Evolutionary conservation across 2,329 filamentous ascomycete genomes (phyloP), one percentile per base, ranked within the genome.

Genomic region (Fusarium annulatum): DNA sequence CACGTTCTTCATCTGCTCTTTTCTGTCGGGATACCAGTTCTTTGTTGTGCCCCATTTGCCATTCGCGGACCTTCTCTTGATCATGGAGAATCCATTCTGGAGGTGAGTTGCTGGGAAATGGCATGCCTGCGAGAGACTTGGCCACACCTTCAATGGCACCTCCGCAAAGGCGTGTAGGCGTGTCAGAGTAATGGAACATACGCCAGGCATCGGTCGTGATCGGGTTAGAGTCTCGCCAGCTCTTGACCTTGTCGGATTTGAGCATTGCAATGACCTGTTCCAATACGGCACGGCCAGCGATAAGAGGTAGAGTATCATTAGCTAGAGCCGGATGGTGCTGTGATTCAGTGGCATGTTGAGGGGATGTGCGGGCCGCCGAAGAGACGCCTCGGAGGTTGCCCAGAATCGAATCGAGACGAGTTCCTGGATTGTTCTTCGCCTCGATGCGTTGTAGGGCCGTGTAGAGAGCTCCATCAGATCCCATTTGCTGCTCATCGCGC

Each of bases 1-100:
- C 81, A 14, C 76, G 79, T 34, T 82, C 81, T 39, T 84, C 83
- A 4, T 84, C 81, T 34, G 81, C 80, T 56, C 79, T 82, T 61
- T 83, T 83, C 52, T 85, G 80, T 51, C 81, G 82, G 3, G 78
- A 77, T 14, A 82, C 79, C 18, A 78, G 51, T 58, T 85, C 84
- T 66, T 81, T 84, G 61, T 84, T 83, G 69, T 85, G 86, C 0
- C 87, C 87, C 16, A 84, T 79, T 81, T 85, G 86, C 88, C 88
- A 91, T 69, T 88, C 85, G 15, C 85, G 84, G 1, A 86, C 81
- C 68, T 84, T 84, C 38, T 85, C 85, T 6, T 84, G 79, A 38
- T 87, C 83, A 28, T 85, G 80, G 15, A 80, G 80, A 71, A 90
- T 84, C 84, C 88, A 89, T 23, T 85, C 84, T 2, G 89, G 88